A percentile compares a stretch with the other conserved stretches of the same genome.
These are phyloP conservation scores for Powellomyces hirtus DNA, from an alignment of 192 early-diverging fungal species.

Conservation along the genomic window DNA sequence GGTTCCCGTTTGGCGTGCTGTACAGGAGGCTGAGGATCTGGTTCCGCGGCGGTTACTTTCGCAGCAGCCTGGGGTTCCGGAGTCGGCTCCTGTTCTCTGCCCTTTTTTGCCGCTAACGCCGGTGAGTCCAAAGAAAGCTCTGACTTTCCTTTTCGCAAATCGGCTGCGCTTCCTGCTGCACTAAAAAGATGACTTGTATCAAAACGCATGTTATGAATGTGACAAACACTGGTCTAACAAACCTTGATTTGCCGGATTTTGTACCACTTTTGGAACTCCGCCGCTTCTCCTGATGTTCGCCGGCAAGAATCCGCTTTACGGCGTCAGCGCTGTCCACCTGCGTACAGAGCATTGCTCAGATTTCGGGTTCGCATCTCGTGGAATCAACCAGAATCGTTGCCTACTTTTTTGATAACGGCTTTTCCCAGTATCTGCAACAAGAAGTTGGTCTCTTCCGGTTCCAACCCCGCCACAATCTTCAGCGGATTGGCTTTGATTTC, in stretches of 20 bases:
- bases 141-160: constrained; percentile 18
- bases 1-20: not conserved
- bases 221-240: not conserved
- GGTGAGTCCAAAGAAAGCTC: not conserved
- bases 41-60: not conserved
- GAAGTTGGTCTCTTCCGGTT: constrained; percentile 56
- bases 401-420: constrained; percentile 50
- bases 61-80: not conserved
- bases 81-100: not conserved
- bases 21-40: constrained; percentile 13
- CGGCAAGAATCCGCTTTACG: constrained; percentile 46
- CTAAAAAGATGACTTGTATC: not conserved
- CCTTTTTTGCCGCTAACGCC: not conserved
- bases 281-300: constrained; percentile 44
- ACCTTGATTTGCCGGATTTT: not conserved
- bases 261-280: not conserved
- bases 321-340: constrained; percentile 45
- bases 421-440: constrained; percentile 54
- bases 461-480: constrained; percentile 60
- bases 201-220: not conserved
- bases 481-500: constrained; percentile 48
- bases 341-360: too few species aligned
- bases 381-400: too few species aligned
- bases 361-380: too few species aligned
- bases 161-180: not conserved